Percentiles rank a stretch among this genome's conserved stretches.
These are phyloP conservation scores for Phlebiopsis gigantea DNA, from an alignment of 768 basidiomycete genomes.

Conservation along the genomic window DNA sequence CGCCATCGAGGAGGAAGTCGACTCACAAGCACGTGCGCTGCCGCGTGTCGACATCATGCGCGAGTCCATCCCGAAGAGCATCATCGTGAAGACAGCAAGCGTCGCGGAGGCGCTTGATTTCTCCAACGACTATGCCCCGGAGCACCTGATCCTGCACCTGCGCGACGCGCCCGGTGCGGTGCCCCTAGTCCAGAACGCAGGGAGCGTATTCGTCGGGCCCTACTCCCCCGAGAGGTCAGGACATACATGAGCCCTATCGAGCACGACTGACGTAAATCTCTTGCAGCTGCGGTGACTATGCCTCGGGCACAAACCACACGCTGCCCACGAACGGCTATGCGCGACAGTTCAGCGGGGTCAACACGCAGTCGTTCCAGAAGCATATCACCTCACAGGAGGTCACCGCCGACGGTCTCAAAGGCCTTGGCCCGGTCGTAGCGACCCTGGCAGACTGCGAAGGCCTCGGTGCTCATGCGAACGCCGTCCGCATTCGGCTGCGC, in stretches of 20 bases:
- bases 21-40: conserved; percentile 79
- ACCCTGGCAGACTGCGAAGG: conserved; percentile 94
- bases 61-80: conserved; percentile 83
- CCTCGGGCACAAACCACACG: conserved; percentile 98
- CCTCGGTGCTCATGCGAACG: conserved; percentile 91
- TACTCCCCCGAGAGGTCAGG: conserved; percentile 90
- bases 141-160: conserved; percentile 92
- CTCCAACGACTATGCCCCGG: conserved; percentile 97
- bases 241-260: not conserved
- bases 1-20: conserved; percentile 81
- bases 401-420: conserved; percentile 66
- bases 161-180: conserved; percentile 64
- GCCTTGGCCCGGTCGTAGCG: conserved; percentile 81
- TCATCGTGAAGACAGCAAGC: conserved; percentile 71
- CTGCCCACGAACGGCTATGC: conserved; percentile 96
- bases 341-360: conserved; percentile 96
- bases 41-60: conserved; percentile 88
- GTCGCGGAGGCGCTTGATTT: conserved; percentile 79
- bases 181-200: conserved; percentile 77
- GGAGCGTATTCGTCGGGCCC: conserved; percentile 93
- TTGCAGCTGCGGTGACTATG: conserved; percentile 92
- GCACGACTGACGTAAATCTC: conserved; percentile 6
- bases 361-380: conserved; percentile 96
- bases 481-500: conserved; percentile 78
- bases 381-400: conserved; percentile 97